phyloP scores from a whole-genome alignment of 2,329 filamentous ascomycete genomes.

The Bipolaris sorokiniana region DNA sequence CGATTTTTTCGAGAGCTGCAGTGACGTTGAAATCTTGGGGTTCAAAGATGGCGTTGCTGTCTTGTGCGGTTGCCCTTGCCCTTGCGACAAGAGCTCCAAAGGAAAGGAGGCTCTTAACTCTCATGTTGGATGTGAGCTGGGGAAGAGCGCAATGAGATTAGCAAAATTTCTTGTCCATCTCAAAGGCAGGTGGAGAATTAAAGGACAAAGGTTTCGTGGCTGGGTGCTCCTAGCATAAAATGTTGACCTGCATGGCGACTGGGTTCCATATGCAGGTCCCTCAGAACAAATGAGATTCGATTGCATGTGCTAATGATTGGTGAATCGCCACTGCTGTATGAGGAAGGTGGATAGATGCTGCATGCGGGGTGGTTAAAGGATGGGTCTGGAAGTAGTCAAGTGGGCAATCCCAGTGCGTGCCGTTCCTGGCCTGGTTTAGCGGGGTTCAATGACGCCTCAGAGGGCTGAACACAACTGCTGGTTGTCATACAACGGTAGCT shows the following conservation, averaged over 20 bases:
- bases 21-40: conserved; percentile 9
- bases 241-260: neutral
- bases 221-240: neutral
- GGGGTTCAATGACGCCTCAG: neutral
- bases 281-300: neutral
- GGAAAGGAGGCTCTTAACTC: neutral
- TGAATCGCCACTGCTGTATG: neutral
- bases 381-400: neutral
- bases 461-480: neutral
- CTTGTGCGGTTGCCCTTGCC: conserved; percentile 3
- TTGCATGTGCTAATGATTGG: neutral
- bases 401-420: neutral
- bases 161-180: no score
- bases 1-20: conserved; percentile 1
- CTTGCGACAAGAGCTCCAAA: neutral
- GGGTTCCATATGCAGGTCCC: neutral
- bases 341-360: conserved; percentile 1
- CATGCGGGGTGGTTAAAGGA: neutral
- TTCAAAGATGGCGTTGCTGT: neutral
- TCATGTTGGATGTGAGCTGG: neutral
- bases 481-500: neutral
- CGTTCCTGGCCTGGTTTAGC: neutral
- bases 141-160: neutral
- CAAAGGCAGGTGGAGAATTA: neutral
- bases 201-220: neutral